Evolutionary conservation across 2,329 filamentous ascomycete species (phyloP).

Genomic region (Penicillium sp.): DNA sequence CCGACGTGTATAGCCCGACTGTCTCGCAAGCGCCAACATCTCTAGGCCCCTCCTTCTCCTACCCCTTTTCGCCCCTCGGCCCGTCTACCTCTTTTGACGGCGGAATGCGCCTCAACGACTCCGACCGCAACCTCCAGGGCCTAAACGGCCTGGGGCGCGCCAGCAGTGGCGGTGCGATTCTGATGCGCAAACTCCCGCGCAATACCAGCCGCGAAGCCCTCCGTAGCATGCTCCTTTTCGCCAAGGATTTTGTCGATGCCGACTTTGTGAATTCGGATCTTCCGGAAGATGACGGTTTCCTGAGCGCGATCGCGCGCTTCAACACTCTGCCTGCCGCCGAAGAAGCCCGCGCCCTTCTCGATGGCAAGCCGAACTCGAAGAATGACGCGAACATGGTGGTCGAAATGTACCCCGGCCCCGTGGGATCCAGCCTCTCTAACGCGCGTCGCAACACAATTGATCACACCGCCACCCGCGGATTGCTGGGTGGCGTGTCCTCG

Average conservation of each 20-base stretch:
- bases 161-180: slow-evolving; percentile 44
- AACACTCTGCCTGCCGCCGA: slow-evolving; percentile 56
- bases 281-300: slow-evolving; percentile 56
- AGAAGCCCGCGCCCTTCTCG: slow-evolving; percentile 57
- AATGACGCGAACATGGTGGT: slow-evolving; percentile 59
- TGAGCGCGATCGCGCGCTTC: slow-evolving; percentile 60
- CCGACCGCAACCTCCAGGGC: slow-evolving; percentile 36
- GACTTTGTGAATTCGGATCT: slow-evolving; percentile 56
- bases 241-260: slow-evolving; percentile 59
- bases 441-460: slow-evolving; percentile 55
- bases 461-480: slow-evolving; percentile 39
- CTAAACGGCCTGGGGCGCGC: slow-evolving; percentile 36
- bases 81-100: slow-evolving; percentile 38
- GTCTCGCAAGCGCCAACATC: slow-evolving; percentile 38
- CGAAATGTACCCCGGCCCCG: slow-evolving; percentile 50
- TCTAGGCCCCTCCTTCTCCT: slow-evolving; percentile 36
- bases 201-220: slow-evolving; percentile 59
- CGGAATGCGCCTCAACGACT: slow-evolving; percentile 37
- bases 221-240: slow-evolving; percentile 63
- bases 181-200: slow-evolving; percentile 59
- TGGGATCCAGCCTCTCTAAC: slow-evolving; percentile 31
- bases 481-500: slow-evolving; percentile 29
- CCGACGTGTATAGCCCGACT: slow-evolving; percentile 43
- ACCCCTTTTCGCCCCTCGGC: slow-evolving; percentile 41
- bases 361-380: slow-evolving; percentile 61